Conservation (phyloP, 23 red algal genomes). For the Gracilaria vermiculophylla region DNA sequence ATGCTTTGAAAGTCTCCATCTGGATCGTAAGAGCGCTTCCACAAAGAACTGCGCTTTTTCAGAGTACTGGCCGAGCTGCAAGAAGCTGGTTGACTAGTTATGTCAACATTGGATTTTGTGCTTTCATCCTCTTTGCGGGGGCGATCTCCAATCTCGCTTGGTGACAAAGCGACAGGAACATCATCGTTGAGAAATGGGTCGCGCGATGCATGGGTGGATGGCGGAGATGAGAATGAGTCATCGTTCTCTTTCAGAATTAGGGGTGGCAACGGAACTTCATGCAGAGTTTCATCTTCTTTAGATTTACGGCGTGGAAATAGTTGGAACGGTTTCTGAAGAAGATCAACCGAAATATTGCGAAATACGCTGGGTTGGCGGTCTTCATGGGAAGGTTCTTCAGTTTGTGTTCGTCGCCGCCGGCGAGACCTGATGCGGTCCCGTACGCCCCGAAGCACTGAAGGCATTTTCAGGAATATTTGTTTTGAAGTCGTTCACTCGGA, state of each 20-base stretch:
- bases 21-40: conserved; percentile 63
- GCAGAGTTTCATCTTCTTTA: neutral
- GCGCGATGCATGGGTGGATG: conserved; percentile 51
- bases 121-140: conserved; percentile 42
- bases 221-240: conserved; percentile 56
- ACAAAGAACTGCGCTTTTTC: conserved; percentile 50
- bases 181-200: conserved; percentile 75
- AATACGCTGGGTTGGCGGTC: conserved; percentile 45
- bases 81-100: conserved; percentile 16
- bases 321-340: conserved; percentile 4
- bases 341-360: conserved; percentile 51
- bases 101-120: neutral
- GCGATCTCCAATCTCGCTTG: conserved; percentile 32
- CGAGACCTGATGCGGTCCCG: conserved; percentile 27
- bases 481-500: neutral
- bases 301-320: conserved; percentile 10
- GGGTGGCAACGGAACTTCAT: neutral
- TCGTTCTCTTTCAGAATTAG: conserved; percentile 27
- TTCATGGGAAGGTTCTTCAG: neutral
- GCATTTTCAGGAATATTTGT: neutral
- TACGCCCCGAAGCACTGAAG: conserved; percentile 34
- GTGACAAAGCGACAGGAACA: conserved; percentile 46
- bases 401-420: neutral
- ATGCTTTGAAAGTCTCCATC: conserved; percentile 53
- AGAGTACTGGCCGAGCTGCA: conserved; percentile 40